A percentile compares a stretch with the other conserved stretches of the same genome.
These are phyloP conservation scores for Xylaria acuta DNA, from an alignment of 495 filamentous ascomycete genomes.

Conservation along the genomic window DNA sequence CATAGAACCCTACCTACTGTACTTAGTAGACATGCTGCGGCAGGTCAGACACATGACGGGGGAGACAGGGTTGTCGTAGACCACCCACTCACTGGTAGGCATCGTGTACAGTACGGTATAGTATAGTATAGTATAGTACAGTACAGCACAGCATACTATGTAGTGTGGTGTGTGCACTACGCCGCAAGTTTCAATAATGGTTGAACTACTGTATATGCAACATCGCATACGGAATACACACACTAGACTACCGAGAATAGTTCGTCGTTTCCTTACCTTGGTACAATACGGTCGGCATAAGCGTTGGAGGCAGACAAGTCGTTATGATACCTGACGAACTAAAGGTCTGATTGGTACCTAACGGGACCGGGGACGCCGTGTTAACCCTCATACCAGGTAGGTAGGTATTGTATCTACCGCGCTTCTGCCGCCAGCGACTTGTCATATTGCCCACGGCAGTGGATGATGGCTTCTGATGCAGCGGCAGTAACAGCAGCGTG, in stretches of 20 bases:
- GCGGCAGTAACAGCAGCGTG: not conserved
- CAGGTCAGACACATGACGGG: slow-evolving; percentile 10
- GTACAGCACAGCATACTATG: not conserved
- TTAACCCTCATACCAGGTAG: not conserved
- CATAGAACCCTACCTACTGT: too few relatives aligned
- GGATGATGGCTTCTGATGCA: not conserved
- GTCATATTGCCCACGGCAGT: slow-evolving; percentile 15
- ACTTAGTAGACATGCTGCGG: slow-evolving; percentile 7
- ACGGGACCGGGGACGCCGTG: not conserved
- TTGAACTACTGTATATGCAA: slow-evolving; percentile 18
- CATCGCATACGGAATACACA: slow-evolving; percentile 4
- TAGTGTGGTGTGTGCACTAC: not conserved
- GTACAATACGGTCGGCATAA: not conserved
- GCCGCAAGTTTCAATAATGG: slow-evolving; percentile 14
- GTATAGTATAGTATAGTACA: too few relatives aligned
- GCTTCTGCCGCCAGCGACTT: slow-evolving; percentile 19
- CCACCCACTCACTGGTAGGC: not conserved
- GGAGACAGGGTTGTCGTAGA: slow-evolving; percentile 7
- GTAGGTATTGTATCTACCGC: not conserved
- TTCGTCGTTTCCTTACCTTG: not conserved
- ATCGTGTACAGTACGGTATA: not conserved
- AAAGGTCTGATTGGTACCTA: slow-evolving; percentile 3
- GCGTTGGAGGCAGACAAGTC: not conserved
- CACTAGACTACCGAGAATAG: not conserved
- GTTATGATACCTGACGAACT: not conserved